phyloP scores from a whole-genome alignment of 805 yeast species.

The Candida golubevii region DNA sequence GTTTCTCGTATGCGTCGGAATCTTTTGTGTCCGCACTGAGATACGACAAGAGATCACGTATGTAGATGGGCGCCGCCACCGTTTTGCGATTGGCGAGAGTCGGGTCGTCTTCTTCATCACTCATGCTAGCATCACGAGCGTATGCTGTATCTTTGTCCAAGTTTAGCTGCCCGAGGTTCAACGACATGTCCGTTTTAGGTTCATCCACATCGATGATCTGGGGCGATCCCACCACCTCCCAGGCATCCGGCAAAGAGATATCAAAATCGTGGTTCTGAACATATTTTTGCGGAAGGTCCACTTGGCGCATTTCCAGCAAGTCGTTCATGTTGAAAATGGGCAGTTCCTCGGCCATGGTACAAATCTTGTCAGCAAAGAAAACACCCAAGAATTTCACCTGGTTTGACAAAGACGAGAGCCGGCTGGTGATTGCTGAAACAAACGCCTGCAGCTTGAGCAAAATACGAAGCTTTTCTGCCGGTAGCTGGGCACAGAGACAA shows the following conservation, averaged over 20 bases:
- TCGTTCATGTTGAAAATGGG: constrained; percentile 30
- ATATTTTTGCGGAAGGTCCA: constrained; percentile 1
- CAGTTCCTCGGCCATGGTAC: constrained; percentile 27
- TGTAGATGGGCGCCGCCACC: constrained; percentile 55
- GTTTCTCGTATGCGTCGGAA: constrained; percentile 47
- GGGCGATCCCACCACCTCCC: constrained; percentile 19
- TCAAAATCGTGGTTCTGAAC: not conserved
- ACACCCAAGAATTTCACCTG: constrained; percentile 52
- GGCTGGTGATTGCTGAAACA: constrained; percentile 47
- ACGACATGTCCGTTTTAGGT: constrained; percentile 5
- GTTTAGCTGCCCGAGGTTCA: not conserved
- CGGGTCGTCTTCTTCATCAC: constrained; percentile 53
- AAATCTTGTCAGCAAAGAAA: constrained; percentile 50
- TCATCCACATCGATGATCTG: constrained; percentile 4
- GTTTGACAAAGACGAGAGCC: constrained; percentile 47
- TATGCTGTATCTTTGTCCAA: constrained; percentile 8
- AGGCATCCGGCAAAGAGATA: constrained; percentile 15
- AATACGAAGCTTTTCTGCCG: constrained; percentile 15
- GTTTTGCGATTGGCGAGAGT: constrained; percentile 32
- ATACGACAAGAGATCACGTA: constrained; percentile 66
- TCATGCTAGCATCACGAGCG: constrained; percentile 9
- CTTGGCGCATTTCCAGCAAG: not conserved
- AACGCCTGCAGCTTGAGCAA: constrained; percentile 39
- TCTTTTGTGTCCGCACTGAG: constrained; percentile 44
- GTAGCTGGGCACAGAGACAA: constrained; percentile 24